Base-by-base conservation (phyloP, 352 stramenopile genomes). In the Pythium phragmitis region DNA sequence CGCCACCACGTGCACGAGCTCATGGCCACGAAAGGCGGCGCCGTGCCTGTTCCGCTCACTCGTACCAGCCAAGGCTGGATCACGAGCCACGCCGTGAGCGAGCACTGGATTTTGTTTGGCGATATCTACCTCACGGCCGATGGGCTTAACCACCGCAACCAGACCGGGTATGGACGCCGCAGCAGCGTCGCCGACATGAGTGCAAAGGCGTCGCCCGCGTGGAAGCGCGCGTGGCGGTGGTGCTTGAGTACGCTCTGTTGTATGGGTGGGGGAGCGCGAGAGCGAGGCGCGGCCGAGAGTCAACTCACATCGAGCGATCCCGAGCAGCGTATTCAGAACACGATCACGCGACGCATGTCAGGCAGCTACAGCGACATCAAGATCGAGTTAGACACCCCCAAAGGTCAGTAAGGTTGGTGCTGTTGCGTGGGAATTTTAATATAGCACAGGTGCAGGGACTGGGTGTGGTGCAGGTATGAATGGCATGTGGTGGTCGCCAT, bases 71-170 rank as follows among this genome's bases (percentile, higher is more conserved):
- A 89, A 43, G 85, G 83, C 2, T 94, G 85, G 85, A 91, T 94
- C 68, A 94, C 85, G 7, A 87, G 75, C 43, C 84, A 91, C 62
- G 85, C 85, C 1, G 75, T 92, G 9, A 75, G 85, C 7, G 85
- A 94, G 67, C 80, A 90, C 58, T 94, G 85, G 85, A 85, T 91
- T 61, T 77, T 94, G 19, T 87, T 94, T 26, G 85, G 85, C 28
- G 80, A 92, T 45, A 78, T 94, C 41, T 80, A 85, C 42, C 61
- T 94, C 28, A 94, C 85, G 7, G 63, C 69, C 0, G 72, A 80
- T 21, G 85, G 83, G 17, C 71, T 92, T 17, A 70, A 82, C n/a
- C 57, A 75, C 9, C 82, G 83, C 17, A 87, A 89, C 51, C 68
- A 73, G 17, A 84, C 82, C 52, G 61, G 58, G 17, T 41, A 57